These are phyloP conservation scores for Aspergillus clavatus DNA, from an alignment of 2,329 filamentous ascomycete species.

Conservation along the genomic window DNA sequence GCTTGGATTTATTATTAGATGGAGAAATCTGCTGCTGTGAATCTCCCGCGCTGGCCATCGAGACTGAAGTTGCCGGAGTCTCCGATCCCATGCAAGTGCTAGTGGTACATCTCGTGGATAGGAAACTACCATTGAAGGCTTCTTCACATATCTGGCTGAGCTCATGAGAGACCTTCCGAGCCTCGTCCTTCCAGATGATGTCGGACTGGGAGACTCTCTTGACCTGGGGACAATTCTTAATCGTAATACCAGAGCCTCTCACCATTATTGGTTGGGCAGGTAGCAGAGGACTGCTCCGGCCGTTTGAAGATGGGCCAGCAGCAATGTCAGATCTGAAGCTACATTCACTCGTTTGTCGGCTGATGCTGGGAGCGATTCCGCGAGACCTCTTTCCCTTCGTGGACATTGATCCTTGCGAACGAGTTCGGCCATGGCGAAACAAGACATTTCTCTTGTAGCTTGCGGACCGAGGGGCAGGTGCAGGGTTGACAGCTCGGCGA, in stretches of 20 bases:
- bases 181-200: constrained; percentile 65
- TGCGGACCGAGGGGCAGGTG: constrained; percentile 40
- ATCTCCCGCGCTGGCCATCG: constrained; percentile 29
- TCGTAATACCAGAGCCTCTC: constrained; percentile 28
- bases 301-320: constrained; percentile 17
- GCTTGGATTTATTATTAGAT: constrained; percentile 33
- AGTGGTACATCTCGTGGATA: constrained; percentile 47
- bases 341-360: constrained; percentile 20
- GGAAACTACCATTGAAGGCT: constrained; percentile 71
- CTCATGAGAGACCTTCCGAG: constrained; percentile 76
- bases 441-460: constrained; percentile 59
- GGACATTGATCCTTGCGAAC: constrained; percentile 27
- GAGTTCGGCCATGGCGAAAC: constrained; percentile 53
- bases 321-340: constrained; percentile 20
- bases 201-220: constrained; percentile 40
- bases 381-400: constrained; percentile 16
- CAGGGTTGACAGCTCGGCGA: constrained; percentile 34
- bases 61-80: constrained; percentile 49
- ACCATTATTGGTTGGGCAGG: constrained; percentile 38
- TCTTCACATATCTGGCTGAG: constrained; percentile 88
- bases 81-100: constrained; percentile 42
- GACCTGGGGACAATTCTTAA: constrained; percentile 33
- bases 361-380: constrained; percentile 19
- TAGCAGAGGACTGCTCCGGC: constrained; percentile 35
- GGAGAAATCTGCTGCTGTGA: constrained; percentile 13